A percentile compares a stretch with the other conserved stretches of the same genome.
phyloP scores from a whole-genome alignment of 208 protist species.

The Wallacemonas rigidus region DNA sequence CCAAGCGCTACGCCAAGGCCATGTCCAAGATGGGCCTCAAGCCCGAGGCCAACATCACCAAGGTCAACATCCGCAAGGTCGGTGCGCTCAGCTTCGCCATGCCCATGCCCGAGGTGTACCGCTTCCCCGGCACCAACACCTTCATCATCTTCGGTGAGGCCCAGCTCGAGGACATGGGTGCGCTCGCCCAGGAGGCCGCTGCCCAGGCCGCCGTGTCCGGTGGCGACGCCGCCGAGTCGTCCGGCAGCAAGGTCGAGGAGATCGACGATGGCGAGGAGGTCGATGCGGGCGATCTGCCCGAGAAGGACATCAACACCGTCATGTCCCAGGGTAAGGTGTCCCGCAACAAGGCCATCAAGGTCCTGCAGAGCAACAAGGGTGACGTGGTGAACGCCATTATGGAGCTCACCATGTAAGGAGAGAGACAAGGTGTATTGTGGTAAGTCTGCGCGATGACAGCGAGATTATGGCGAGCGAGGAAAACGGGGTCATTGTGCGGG shows the following conservation, averaged over 20 bases:
- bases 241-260: constrained; percentile 27
- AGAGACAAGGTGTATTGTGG: background rate
- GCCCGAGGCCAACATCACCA: constrained; percentile 89
- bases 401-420: constrained; percentile 75
- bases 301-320: constrained; percentile 89
- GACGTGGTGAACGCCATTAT: constrained; percentile 91
- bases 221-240: constrained; percentile 30
- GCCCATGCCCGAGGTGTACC: constrained; percentile 96
- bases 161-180: constrained; percentile 92
- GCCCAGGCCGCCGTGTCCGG: constrained; percentile 66
- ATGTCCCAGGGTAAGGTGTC: constrained; percentile 76
- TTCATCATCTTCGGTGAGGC: constrained; percentile 98
- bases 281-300: constrained; percentile 60
- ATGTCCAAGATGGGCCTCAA: constrained; percentile 97
- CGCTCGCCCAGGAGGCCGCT: constrained; percentile 67
- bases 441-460: background rate
- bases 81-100: constrained; percentile 93
- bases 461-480: background rate
- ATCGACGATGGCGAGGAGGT: constrained; percentile 59
- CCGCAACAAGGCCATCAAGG: constrained; percentile 78
- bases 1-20: constrained; percentile 96
- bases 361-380: constrained; percentile 85
- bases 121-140: constrained; percentile 94
- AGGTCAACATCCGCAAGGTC: constrained; percentile 94
- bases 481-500: background rate